phyloP scores from a whole-genome alignment of 345 rosid genomes.

The Firmiana major region DNA sequence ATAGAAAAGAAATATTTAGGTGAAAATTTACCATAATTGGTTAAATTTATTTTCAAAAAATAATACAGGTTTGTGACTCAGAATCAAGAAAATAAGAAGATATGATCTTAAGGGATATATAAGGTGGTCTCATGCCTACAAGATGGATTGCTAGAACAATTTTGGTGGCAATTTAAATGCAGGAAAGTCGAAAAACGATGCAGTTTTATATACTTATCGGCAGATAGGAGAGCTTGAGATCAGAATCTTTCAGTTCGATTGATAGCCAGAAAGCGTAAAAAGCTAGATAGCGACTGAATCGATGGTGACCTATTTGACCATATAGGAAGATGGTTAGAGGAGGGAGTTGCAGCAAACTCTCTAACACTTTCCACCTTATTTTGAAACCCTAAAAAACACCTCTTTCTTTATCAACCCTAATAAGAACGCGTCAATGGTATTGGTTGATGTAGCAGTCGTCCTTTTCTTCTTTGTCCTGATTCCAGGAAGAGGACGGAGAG shows the following conservation, averaged over 20 bases:
- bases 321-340: slow-evolving; percentile 37
- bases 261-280: background rate
- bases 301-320: slow-evolving; percentile 31
- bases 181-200: background rate
- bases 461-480: slow-evolving; percentile 21
- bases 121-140: background rate
- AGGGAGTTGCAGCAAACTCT: slow-evolving; percentile 44
- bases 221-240: background rate
- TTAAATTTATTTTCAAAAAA: too few relatives aligned
- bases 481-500: too few relatives aligned
- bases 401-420: slow-evolving; percentile 6
- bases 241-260: background rate
- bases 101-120: background rate
- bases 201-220: background rate
- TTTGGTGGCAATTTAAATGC: background rate
- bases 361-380: slow-evolving; percentile 22
- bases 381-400: slow-evolving; percentile 14
- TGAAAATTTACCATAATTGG: too few relatives aligned
- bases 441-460: slow-evolving; percentile 16
- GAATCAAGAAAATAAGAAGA: background rate
- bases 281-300: slow-evolving; percentile 19
- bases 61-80: too few relatives aligned
- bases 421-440: slow-evolving; percentile 18
- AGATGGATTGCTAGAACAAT: background rate
- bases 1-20: too few relatives aligned